A percentile compares a stretch with the other conserved stretches of the same genome.
Conservation (phyloP, 345 rosid genomes). For the Lagerstroemia speciosa region DNA sequence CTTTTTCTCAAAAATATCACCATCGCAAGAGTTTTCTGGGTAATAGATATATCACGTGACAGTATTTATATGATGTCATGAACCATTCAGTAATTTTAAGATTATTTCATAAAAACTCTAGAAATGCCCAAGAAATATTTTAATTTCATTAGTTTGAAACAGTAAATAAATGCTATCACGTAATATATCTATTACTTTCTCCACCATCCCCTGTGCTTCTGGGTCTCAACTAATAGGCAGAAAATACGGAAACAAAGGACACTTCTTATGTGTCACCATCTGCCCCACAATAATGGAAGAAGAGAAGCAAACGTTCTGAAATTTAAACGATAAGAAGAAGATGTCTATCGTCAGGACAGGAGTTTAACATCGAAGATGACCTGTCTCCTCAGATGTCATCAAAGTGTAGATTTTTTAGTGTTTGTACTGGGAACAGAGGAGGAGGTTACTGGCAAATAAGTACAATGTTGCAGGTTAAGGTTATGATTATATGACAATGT, state of each 20-base stretch:
- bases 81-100: too few species aligned
- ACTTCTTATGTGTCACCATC: neutral
- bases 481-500: neutral
- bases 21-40: too few species aligned
- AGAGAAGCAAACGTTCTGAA: too few species aligned
- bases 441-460: neutral
- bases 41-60: too few species aligned
- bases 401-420: too few species aligned
- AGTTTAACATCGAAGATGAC: neutral
- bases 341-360: neutral
- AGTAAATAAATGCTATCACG: too few species aligned
- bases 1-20: neutral
- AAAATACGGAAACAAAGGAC: neutral
- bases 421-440: neutral
- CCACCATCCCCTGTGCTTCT: neutral
- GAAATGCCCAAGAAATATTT: too few species aligned
- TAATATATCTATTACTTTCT: too few species aligned
- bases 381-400: neutral
- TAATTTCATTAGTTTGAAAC: too few species aligned
- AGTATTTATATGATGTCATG: too few species aligned
- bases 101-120: too few species aligned
- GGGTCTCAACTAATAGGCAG: neutral
- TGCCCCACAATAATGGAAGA: neutral
- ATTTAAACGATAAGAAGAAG: too few species aligned
- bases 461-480: neutral